Base-by-base conservation (phyloP, 495 filamentous ascomycete genomes). In the Xylaria curta region DNA sequence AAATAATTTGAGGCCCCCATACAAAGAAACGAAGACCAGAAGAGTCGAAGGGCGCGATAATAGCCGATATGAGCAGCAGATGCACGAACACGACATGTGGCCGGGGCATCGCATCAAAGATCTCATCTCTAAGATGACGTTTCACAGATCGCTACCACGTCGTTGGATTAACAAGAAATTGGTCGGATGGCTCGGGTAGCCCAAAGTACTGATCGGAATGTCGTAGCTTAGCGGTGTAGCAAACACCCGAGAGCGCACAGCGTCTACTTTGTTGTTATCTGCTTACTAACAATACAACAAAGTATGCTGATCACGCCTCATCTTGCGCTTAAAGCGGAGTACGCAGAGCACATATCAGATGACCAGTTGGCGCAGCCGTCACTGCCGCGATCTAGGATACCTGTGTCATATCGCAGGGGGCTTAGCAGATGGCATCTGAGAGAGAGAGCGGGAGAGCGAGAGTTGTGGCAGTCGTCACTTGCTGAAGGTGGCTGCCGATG, bases 241-340 rank as follows among this genome's bases (percentile, higher is more conserved):
- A 63, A 44, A 62, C 42, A 26, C 28, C 68, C 68, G 44, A 53
- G 58, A 47, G 68, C 21, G 46, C 58, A 70, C 68, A 61, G 28
- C 53, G 19, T 69, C 51, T 46, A 4, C 66, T 36, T 31, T 40
- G 24, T 13, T 19, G 38, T n/a, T 60, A 10, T 54, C 59, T 51
- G 12, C 42, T 17, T 28, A 51, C 8, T 54, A 33, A 46, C 67
- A 36, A 61, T 24, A 46, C 40, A 4, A 40, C 12, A 60, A 49
- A 49, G 44, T 26, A 46, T 38, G 40, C 13, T 47, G n/a, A 33
- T 33, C 40, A 61, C 42, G 33, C 12, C 21, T 68, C 51, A 8
- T 13, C 53, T 21, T 33, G 10, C 38, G 3, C 53, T 47, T 58
- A 13, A 66, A 12, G 19, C 46, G 28, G 31, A 53, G 46, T 53